Evolutionary conservation across 306 rosid species (phyloP).

Genomic region (Adenanthera pavonina): DNA sequence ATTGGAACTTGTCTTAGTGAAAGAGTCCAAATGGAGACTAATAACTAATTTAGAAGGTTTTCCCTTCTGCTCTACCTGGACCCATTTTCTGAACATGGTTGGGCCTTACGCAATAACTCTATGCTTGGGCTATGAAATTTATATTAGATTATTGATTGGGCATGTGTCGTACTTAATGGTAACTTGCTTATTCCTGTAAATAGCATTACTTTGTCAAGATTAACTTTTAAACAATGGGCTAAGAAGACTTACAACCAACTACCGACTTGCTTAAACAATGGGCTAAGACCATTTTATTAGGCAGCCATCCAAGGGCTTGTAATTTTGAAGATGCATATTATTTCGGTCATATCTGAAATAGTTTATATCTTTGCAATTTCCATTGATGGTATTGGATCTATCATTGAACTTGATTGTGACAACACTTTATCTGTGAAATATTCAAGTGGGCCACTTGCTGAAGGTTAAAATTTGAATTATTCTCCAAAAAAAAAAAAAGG

Average conservation of each 20-base stretch:
- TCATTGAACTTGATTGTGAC: not conserved
- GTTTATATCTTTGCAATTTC: too few species aligned
- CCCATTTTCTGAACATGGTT: too few species aligned
- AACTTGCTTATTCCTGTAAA: not conserved
- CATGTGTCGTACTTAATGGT: conserved; percentile 5
- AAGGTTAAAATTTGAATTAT: not conserved
- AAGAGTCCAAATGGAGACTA: not conserved
- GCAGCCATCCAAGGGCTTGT: too few species aligned
- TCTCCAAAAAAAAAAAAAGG: conserved; percentile 18
- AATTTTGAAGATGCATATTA: conserved; percentile 2
- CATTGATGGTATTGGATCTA: too few species aligned
- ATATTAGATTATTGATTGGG: not conserved
- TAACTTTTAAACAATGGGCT: not conserved
- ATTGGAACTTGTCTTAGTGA: not conserved
- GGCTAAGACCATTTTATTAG: not conserved
- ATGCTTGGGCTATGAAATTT: not conserved
- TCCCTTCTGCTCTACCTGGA: too few species aligned
- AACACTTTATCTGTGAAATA: not conserved
- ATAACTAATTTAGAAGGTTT: not conserved
- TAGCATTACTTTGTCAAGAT: not conserved
- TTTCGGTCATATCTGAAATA: not conserved
- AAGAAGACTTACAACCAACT: conserved; percentile 7
- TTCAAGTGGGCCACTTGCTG: not conserved
- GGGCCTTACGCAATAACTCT: not conserved
- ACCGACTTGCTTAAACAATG: too few species aligned